Evolutionary conservation across 179 eudicot species (phyloP).

Genomic region (Gypsophila paniculata): DNA sequence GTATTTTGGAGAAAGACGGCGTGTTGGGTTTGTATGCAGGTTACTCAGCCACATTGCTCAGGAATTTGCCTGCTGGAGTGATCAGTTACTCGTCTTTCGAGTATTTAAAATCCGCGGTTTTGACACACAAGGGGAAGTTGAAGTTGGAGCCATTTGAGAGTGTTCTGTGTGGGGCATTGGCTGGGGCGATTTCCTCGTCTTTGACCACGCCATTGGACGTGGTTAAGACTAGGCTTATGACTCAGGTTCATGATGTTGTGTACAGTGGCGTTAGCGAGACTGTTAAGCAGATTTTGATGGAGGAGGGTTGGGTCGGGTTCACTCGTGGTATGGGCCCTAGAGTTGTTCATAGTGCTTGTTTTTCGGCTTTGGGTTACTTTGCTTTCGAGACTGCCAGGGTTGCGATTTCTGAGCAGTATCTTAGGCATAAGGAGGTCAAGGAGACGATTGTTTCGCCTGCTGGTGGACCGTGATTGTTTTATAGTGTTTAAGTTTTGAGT

Average conservation of each 20-base stretch:
- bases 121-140: slow-evolving; percentile 34
- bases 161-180: slow-evolving; percentile 82
- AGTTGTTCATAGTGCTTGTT: slow-evolving; percentile 83
- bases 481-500: neutral
- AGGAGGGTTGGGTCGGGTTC: slow-evolving; percentile 86
- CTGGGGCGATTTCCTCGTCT: slow-evolving; percentile 82
- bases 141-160: slow-evolving; percentile 69
- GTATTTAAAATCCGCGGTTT: slow-evolving; percentile 73
- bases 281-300: slow-evolving; percentile 64
- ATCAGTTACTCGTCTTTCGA: slow-evolving; percentile 88
- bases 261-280: slow-evolving; percentile 50
- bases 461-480: slow-evolving; percentile 1
- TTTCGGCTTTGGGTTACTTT: slow-evolving; percentile 84
- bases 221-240: slow-evolving; percentile 90
- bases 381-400: slow-evolving; percentile 89
- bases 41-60: slow-evolving; percentile 74
- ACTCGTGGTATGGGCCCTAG: slow-evolving; percentile 88
- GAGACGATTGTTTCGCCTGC: slow-evolving; percentile 24
- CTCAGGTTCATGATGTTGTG: slow-evolving; percentile 47
- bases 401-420: slow-evolving; percentile 63
- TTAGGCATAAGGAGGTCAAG: slow-evolving; percentile 48
- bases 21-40: slow-evolving; percentile 84
- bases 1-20: slow-evolving; percentile 71
- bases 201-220: slow-evolving; percentile 87
- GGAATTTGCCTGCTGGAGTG: slow-evolving; percentile 89